Percentiles rank a stretch among this genome's conserved stretches.
phyloP scores from a whole-genome alignment of 179 eudicot species.

The Camellia oleifera region DNA sequence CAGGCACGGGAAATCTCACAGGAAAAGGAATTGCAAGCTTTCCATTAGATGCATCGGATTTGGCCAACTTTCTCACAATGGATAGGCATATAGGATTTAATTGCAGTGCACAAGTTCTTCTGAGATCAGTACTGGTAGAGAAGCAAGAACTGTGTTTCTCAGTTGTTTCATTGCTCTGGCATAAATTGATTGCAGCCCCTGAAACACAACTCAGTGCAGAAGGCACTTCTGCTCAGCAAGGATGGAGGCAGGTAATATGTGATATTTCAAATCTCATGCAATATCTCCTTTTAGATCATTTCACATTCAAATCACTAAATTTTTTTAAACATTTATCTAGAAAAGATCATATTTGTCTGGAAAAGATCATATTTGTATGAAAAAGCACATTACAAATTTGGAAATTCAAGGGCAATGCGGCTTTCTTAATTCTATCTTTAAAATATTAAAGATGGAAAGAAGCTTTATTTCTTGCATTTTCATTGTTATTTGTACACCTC shows the following conservation, averaged over 20 bases:
- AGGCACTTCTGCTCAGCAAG: constrained; percentile 97
- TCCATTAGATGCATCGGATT: constrained; percentile 84
- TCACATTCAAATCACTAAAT: not conserved
- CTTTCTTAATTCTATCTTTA: too few relatives aligned
- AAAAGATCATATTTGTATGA: not conserved
- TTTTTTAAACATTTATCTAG: too few relatives aligned
- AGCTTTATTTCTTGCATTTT: too few relatives aligned
- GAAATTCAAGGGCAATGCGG: not conserved
- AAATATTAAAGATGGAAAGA: too few relatives aligned
- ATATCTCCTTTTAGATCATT: constrained; percentile 1
- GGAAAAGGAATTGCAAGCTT: constrained; percentile 68
- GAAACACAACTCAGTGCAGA: constrained; percentile 84
- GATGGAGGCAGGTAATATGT: constrained; percentile 90
- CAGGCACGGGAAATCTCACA: constrained; percentile 31
- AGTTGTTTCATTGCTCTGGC: constrained; percentile 97
- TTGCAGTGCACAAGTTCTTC: constrained; percentile 71
- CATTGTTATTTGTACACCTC: too few relatives aligned
- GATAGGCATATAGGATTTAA: constrained; percentile 89
- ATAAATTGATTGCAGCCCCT: constrained; percentile 85
- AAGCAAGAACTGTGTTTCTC: constrained; percentile 93
- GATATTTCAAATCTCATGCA: not conserved
- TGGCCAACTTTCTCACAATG: constrained; percentile 91
- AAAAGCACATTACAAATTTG: not conserved
- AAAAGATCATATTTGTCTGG: too few relatives aligned
- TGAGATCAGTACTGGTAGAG: constrained; percentile 75